Conservation (phyloP, 768 basidiomycete species). For the Termitomyces sp. region DNA sequence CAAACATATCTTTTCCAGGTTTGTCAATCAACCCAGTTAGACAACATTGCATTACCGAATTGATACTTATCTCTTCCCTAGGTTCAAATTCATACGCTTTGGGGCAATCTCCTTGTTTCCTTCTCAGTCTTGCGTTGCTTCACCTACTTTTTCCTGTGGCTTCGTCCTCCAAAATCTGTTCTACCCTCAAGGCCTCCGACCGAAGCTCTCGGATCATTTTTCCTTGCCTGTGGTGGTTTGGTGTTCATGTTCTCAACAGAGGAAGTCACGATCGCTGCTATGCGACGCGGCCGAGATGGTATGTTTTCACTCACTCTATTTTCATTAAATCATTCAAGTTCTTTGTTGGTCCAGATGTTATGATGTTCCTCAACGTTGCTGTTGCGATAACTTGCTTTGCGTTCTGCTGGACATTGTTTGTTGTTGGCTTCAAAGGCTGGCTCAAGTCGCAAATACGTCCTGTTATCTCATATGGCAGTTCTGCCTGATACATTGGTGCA, state of each 20-base stretch:
- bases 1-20: constrained; percentile 90
- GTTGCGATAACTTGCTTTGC: constrained; percentile 84
- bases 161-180: constrained; percentile 76
- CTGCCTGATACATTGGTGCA: constrained; percentile 8
- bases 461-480: constrained; percentile 25
- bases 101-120: constrained; percentile 82
- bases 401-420: constrained; percentile 75
- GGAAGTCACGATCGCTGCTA: constrained; percentile 85
- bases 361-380: constrained; percentile 86
- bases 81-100: constrained; percentile 87
- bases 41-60: not conserved
- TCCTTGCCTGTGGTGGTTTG: constrained; percentile 83
- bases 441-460: constrained; percentile 40
- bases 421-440: constrained; percentile 84
- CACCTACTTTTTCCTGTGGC: constrained; percentile 95
- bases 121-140: constrained; percentile 78
- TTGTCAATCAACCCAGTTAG: constrained; percentile 2
- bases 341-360: constrained; percentile 50
- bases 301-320: constrained; percentile 17
- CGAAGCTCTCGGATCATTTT: constrained; percentile 84
- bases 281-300: constrained; percentile 87
- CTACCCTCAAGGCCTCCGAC: constrained; percentile 92
- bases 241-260: constrained; percentile 89
- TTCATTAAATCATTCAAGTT: not conserved
- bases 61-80: constrained; percentile 18